Evolutionary conservation across 495 filamentous ascomycete genomes (phyloP).

Genomic region (Apodospora peruviana): DNA sequence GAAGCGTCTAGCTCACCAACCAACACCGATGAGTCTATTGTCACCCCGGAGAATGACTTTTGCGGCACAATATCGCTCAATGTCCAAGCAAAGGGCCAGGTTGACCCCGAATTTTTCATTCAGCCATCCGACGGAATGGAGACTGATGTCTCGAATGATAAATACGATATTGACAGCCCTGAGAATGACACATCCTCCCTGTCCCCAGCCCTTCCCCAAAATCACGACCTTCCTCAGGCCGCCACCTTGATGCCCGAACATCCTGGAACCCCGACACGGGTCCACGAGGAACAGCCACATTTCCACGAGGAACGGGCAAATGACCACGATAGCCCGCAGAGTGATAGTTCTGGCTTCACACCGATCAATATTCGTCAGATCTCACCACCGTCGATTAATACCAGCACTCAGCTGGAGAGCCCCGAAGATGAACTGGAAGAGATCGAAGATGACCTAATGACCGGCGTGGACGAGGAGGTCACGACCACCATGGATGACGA

Average conservation of each 20-base stretch:
- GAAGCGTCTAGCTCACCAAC: neutral
- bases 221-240: neutral
- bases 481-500: slow-evolving; percentile 16
- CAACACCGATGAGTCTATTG: neutral
- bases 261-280: neutral
- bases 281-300: too few species aligned
- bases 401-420: neutral
- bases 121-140: neutral
- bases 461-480: slow-evolving; percentile 19
- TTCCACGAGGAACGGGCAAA: too few species aligned
- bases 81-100: neutral
- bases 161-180: neutral
- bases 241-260: neutral
- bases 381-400: slow-evolving; percentile 8
- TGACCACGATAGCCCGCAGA: neutral
- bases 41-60: slow-evolving; percentile 6
- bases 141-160: neutral
- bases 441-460: slow-evolving; percentile 11
- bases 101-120: neutral
- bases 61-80: slow-evolving; percentile 1
- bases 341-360: slow-evolving; percentile 23
- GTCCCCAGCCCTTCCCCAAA: too few species aligned
- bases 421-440: slow-evolving; percentile 5
- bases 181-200: neutral
- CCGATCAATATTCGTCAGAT: slow-evolving; percentile 24